Evolutionary conservation across 768 basidiomycete species (phyloP).

Genomic region (Cystobasidiopsis lactophilus): DNA sequence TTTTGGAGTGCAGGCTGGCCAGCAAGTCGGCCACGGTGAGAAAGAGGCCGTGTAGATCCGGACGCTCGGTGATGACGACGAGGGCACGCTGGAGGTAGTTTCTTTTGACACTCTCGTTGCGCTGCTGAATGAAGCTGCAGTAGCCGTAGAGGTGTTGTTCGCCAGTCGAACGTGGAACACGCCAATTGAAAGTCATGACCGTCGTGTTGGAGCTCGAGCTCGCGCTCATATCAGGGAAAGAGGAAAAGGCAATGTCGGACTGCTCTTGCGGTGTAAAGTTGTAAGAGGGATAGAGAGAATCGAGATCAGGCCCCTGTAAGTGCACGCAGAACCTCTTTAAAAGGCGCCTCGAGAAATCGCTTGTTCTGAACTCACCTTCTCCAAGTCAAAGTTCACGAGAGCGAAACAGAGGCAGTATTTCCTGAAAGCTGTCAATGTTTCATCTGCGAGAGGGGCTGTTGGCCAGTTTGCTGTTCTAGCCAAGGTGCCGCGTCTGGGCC

Average conservation of each 20-base stretch:
- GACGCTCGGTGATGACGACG: constrained; percentile 43
- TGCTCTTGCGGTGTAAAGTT: background rate
- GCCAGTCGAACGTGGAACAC: background rate
- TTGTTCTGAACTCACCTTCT: constrained; percentile 5
- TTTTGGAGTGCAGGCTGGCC: constrained; percentile 37
- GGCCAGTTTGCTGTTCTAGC: constrained; percentile 2
- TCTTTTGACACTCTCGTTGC: constrained; percentile 43
- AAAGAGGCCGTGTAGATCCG: constrained; percentile 54
- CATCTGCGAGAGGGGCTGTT: background rate
- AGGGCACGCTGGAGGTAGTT: constrained; percentile 57
- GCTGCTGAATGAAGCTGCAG: constrained; percentile 49
- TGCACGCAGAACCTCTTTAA: background rate
- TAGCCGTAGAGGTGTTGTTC: constrained; percentile 51
- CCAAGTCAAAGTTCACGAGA: constrained; percentile 18
- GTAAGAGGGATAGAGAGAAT: constrained; percentile 8
- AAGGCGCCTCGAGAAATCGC: background rate
- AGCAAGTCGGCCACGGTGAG: constrained; percentile 42
- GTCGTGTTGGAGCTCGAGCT: background rate
- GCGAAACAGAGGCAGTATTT: constrained; percentile 12
- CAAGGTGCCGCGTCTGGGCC: constrained; percentile 4
- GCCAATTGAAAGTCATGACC: constrained; percentile 1
- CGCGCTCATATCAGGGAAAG: constrained; percentile 8
- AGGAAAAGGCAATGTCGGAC: constrained; percentile 12
- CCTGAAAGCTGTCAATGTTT: background rate
- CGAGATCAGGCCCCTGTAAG: background rate